Base-by-base conservation (phyloP, 2,329 filamentous ascomycete genomes). In the Trichophyton equinum region DNA sequence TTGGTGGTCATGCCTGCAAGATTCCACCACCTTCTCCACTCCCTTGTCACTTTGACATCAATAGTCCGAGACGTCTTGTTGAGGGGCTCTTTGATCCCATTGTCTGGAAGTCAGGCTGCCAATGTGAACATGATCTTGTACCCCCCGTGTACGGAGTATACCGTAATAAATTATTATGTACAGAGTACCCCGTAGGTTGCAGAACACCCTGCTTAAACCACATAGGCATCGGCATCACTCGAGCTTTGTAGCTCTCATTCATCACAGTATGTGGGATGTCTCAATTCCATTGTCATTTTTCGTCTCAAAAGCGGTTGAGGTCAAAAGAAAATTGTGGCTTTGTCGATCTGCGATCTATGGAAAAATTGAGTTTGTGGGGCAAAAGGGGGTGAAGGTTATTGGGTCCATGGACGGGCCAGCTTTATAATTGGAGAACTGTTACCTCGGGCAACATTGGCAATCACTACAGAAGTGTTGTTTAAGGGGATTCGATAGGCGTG, bases 331-430 rank as follows among this genome's bases (percentile, higher is more conserved):
- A 30, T 30, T 53, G 49, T 53, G 49, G 49, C 49, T 53, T 44
- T 53, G 49, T 30, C 27, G 49, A 53, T 53, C 49, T 27, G 20
- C 25, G 27, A 53, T 53, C 49, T 53, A 53, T 53, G 22, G 49
- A 53, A 53, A 18, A 53, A 53, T 30, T 53, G 49, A 53, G 49
- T 53, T 53, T 53, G 49, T 25, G 49, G 49, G 49, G 25, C 49
- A 53, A 53, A 53, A 53, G 22, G 49, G 49, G 49, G 22, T 13
- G 7, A 30, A 53, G 6, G 22, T 13, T 25, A 53, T 30, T 25
- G 22, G 27, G 7, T 33, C 49, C 49, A 53, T 13, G 18, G 44
- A 22, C 44, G 44, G 20, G 8, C 20, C 44, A 22, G 20, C 40
- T 44, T 44, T 44, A 5, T n/a, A n/a, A n/a, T n/a, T 7, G 4